Evolutionary conservation across 805 yeast genomes (phyloP).

Genomic region (Groenewaldozyma salmanticensis): DNA sequence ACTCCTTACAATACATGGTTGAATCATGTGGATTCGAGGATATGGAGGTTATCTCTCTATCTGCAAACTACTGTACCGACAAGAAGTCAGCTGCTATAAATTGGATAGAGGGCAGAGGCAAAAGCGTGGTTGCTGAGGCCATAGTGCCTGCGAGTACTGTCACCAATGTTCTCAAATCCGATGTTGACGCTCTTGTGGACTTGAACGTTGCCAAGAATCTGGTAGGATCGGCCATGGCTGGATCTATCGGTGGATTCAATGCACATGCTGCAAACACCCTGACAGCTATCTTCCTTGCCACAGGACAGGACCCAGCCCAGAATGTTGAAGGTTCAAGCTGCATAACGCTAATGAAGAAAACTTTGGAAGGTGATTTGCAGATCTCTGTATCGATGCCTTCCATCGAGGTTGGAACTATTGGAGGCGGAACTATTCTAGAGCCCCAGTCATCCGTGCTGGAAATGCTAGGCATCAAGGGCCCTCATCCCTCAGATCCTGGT

Average conservation of each 20-base stretch:
- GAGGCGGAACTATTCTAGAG: constrained; percentile 96
- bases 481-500: constrained; percentile 90
- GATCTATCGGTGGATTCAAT: constrained; percentile 94
- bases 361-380: constrained; percentile 61
- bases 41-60: constrained; percentile 84
- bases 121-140: constrained; percentile 95
- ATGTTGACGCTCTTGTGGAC: constrained; percentile 85
- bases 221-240: constrained; percentile 98
- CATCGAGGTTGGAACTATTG: constrained; percentile 97
- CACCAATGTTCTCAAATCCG: constrained; percentile 73
- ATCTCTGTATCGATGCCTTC: constrained; percentile 99
- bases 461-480: constrained; percentile 88
- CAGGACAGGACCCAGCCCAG: constrained; percentile 99
- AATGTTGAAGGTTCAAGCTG: constrained; percentile 96
- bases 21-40: constrained; percentile 88
- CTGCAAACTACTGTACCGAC: constrained; percentile 97
- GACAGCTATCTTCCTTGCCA: constrained; percentile 87
- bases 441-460: constrained; percentile 97
- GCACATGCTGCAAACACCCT: constrained; percentile 97
- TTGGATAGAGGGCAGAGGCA: constrained; percentile 99
- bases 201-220: constrained; percentile 82
- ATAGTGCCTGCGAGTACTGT: constrained; percentile 77
- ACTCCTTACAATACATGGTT: constrained; percentile 71
- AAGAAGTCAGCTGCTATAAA: constrained; percentile 97
- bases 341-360: constrained; percentile 87